Percentiles rank a stretch among this genome's conserved stretches.
phyloP scores from a whole-genome alignment of 2,329 filamentous ascomycete species.

The Aspergillus terreus region DNA sequence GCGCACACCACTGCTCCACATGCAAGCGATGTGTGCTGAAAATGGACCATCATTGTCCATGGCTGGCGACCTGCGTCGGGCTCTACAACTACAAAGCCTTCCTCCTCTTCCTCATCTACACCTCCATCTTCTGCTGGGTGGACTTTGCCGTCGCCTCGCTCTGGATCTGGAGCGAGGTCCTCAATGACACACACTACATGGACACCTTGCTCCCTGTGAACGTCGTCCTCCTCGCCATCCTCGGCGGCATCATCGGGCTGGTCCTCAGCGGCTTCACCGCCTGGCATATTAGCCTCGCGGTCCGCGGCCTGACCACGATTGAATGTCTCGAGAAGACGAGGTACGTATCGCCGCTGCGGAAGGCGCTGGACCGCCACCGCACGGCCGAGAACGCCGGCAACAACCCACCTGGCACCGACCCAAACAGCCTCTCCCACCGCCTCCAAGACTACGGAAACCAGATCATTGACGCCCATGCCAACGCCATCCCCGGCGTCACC shows the following conservation, averaged over 20 bases:
- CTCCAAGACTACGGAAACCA: constrained; percentile 66
- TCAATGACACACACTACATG: constrained; percentile 65
- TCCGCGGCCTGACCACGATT: constrained; percentile 83
- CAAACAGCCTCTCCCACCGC: constrained; percentile 36
- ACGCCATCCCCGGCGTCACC: constrained; percentile 74
- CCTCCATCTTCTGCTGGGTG: constrained; percentile 78
- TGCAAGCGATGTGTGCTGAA: constrained; percentile 93
- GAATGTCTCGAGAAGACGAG: constrained; percentile 94
- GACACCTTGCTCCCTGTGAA: constrained; percentile 84
- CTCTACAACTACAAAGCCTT: constrained; percentile 95
- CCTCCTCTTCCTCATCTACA: constrained; percentile 86
- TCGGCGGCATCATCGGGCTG: constrained; percentile 86
- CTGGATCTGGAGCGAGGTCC: constrained; percentile 84
- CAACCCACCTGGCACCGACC: constrained; percentile 21
- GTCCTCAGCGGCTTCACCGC: constrained; percentile 84
- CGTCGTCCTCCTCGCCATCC: constrained; percentile 79
- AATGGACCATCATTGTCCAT: constrained; percentile 99
- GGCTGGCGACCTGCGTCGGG: constrained; percentile 93
- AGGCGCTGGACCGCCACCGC: constrained; percentile 64
- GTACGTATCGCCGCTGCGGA: constrained; percentile 77
- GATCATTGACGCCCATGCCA: constrained; percentile 75
- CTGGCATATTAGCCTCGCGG: constrained; percentile 85
- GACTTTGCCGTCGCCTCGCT: constrained; percentile 70
- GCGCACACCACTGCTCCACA: constrained; percentile 93
- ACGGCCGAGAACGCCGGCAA: constrained; percentile 46